phyloP scores from a whole-genome alignment of 1,284 basidiomycete species.

The Leccinum huronense region DNA sequence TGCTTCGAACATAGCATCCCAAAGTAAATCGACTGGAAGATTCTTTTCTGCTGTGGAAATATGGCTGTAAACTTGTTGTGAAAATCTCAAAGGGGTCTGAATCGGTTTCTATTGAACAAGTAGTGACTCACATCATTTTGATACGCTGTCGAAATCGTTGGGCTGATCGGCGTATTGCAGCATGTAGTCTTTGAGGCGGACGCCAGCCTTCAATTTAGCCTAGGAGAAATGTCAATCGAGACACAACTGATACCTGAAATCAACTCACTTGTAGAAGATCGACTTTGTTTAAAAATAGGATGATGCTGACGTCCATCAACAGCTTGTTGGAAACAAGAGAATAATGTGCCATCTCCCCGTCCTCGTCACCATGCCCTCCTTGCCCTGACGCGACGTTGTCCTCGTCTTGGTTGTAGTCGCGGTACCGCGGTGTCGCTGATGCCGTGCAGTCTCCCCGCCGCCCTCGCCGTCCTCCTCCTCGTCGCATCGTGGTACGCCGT shows the following conservation, averaged over 20 bases:
- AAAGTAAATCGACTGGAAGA: constrained; percentile 74
- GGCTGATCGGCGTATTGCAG: constrained; percentile 63
- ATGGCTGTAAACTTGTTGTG: constrained; percentile 66
- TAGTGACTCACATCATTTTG: constrained; percentile 58
- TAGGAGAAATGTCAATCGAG: constrained; percentile 23
- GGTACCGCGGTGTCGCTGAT: too few species aligned
- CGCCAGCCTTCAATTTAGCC: constrained; percentile 75
- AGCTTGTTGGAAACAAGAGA: constrained; percentile 66
- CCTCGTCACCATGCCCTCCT: too few species aligned
- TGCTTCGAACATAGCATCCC: constrained; percentile 48
- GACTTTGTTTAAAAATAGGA: constrained; percentile 77
- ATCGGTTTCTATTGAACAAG: constrained; percentile 2
- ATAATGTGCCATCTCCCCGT: too few species aligned
- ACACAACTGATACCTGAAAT: not conserved
- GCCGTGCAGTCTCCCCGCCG: too few species aligned
- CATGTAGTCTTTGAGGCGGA: constrained; percentile 66
- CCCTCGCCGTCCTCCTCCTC: too few species aligned
- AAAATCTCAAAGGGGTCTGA: constrained; percentile 55
- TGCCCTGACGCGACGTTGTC: too few species aligned
- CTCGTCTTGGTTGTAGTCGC: too few species aligned
- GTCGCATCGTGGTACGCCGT: too few species aligned
- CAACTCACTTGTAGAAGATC: constrained; percentile 62
- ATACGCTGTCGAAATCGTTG: constrained; percentile 72
- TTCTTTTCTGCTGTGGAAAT: constrained; percentile 68
- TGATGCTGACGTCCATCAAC: constrained; percentile 65